Conservation (phyloP, 768 basidiomycete genomes). For the Pleurotus giganteus region DNA sequence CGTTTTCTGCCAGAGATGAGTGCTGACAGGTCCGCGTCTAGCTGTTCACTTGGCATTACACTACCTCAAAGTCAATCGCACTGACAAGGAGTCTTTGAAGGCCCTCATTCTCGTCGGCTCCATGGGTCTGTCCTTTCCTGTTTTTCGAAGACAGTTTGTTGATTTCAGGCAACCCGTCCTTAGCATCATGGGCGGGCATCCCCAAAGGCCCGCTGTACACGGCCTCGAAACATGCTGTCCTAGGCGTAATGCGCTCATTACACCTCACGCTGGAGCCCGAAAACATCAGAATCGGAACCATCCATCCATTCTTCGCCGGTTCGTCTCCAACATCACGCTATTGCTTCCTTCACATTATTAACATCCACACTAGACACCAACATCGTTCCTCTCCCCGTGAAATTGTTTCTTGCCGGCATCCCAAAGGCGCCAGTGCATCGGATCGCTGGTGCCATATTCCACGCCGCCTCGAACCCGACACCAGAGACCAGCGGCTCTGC, state of each 20-base stretch:
- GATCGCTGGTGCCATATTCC: slow-evolving; percentile 52
- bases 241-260: slow-evolving; percentile 54
- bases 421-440: slow-evolving; percentile 45
- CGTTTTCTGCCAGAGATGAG: not conserved
- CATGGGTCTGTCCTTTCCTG: slow-evolving; percentile 35
- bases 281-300: slow-evolving; percentile 42
- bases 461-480: slow-evolving; percentile 46
- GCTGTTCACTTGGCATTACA: slow-evolving; percentile 50
- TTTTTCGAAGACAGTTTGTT: too few species aligned
- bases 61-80: slow-evolving; percentile 40
- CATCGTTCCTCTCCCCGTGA: slow-evolving; percentile 39
- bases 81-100: slow-evolving; percentile 37
- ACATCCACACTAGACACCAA: slow-evolving; percentile 35
- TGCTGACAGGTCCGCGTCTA: slow-evolving; percentile 17
- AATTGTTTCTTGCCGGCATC: slow-evolving; percentile 46
- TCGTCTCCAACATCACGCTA: slow-evolving; percentile 8
- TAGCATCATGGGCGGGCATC: slow-evolving; percentile 50
- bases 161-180: not conserved
- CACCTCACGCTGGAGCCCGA: slow-evolving; percentile 29
- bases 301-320: slow-evolving; percentile 59
- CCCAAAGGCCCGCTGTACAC: slow-evolving; percentile 44
- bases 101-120: slow-evolving; percentile 53
- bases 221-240: slow-evolving; percentile 52
- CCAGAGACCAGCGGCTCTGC: slow-evolving; percentile 42
- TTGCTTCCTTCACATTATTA: not conserved